Conservation (phyloP, 2,329 filamentous ascomycete genomes). For the Colletotrichum godetiae region DNA sequence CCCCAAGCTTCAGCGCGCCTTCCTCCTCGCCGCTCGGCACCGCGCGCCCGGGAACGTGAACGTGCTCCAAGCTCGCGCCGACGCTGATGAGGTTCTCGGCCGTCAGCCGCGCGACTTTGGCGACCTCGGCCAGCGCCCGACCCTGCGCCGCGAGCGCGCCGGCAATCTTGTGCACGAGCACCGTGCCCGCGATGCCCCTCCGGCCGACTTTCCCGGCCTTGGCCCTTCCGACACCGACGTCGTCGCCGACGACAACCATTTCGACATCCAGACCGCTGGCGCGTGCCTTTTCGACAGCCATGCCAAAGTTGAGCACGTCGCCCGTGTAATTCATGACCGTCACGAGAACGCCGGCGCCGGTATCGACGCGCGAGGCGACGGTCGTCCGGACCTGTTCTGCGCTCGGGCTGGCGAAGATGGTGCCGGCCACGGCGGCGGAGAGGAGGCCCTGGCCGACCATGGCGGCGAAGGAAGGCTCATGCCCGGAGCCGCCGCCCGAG, state of each 20-base stretch:
- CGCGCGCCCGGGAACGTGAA: constrained; percentile 88
- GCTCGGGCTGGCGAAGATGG: constrained; percentile 80
- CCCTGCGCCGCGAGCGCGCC: constrained; percentile 85
- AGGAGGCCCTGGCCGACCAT: constrained; percentile 82
- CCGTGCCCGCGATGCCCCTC: constrained; percentile 90
- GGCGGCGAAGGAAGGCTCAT: constrained; percentile 83
- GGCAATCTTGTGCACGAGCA: constrained; percentile 90
- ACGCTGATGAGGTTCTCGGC: constrained; percentile 85
- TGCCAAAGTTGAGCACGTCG: constrained; percentile 90
- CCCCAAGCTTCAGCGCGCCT: constrained; percentile 64
- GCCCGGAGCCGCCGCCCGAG: constrained; percentile 87
- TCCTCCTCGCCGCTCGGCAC: constrained; percentile 56
- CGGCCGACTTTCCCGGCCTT: constrained; percentile 92
- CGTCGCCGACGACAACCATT: constrained; percentile 93
- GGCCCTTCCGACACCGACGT: constrained; percentile 86
- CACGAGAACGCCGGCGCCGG: constrained; percentile 81
- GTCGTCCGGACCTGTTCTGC: constrained; percentile 80
- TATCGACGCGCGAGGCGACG: constrained; percentile 70
- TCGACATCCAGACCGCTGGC: constrained; percentile 82
- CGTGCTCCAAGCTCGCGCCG: constrained; percentile 86
- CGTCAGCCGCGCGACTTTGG: constrained; percentile 75
- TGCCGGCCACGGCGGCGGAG: constrained; percentile 81
- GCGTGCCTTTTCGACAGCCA: constrained; percentile 92
- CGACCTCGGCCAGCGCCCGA: constrained; percentile 75
- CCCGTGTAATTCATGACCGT: constrained; percentile 96